phyloP scores from a whole-genome alignment of 2,329 filamentous ascomycete genomes.

The Knufia petricola region DNA sequence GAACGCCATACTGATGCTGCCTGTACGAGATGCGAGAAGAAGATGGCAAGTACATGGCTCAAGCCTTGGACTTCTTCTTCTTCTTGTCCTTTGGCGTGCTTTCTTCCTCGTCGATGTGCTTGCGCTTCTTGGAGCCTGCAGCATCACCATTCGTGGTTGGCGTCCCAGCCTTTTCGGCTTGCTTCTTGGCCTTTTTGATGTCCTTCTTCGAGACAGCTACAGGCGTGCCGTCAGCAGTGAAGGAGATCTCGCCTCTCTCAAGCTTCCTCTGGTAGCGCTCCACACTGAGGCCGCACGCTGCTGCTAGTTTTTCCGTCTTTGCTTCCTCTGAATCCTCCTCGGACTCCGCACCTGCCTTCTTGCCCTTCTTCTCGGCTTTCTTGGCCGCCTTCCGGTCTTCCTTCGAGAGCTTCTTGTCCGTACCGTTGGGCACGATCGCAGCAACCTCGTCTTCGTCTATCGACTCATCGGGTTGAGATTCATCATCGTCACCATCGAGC shows the following conservation, averaged over 20 bases:
- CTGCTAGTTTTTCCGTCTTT: slow-evolving; percentile 51
- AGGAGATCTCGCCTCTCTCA: slow-evolving; percentile 62
- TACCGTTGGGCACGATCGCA: slow-evolving; percentile 22
- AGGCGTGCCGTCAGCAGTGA: slow-evolving; percentile 56
- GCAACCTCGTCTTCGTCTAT: slow-evolving; percentile 32
- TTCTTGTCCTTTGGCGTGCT: slow-evolving; percentile 46
- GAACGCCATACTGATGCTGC: slow-evolving; percentile 12
- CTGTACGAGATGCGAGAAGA: slow-evolving; percentile 25
- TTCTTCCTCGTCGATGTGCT: slow-evolving; percentile 46
- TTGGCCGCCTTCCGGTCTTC: slow-evolving; percentile 20
- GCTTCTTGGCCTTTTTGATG: slow-evolving; percentile 62
- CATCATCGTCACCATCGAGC: slow-evolving; percentile 34
- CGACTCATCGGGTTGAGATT: slow-evolving; percentile 34
- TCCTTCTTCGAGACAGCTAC: slow-evolving; percentile 66
- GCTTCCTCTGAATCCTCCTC: slow-evolving; percentile 31
- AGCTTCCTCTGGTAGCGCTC: slow-evolving; percentile 72
- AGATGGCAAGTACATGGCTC: slow-evolving; percentile 24
- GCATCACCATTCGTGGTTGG: slow-evolving; percentile 35
- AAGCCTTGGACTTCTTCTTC: slow-evolving; percentile 37
- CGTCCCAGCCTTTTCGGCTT: slow-evolving; percentile 44
- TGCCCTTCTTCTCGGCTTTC: slow-evolving; percentile 32
- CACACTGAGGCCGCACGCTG: slow-evolving; percentile 58
- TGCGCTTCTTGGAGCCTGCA: slow-evolving; percentile 58
- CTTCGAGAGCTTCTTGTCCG: slow-evolving; percentile 4
- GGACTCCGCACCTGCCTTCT: slow-evolving; percentile 31